Conservation (phyloP, 805 yeast genomes). For the Metschnikowia dekortorum region DNA sequence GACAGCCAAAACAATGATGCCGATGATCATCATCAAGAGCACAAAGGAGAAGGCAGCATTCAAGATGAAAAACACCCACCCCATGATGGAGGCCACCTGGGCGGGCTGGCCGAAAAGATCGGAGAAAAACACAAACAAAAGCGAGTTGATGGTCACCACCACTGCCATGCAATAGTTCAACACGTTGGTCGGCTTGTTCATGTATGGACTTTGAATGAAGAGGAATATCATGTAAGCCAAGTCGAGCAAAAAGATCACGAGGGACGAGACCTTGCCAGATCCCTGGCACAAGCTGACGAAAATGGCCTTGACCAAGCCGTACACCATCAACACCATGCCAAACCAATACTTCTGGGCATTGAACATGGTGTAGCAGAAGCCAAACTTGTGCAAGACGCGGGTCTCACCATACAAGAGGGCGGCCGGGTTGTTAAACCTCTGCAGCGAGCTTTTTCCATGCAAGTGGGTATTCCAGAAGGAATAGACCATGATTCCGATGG, state of each 20-base stretch:
- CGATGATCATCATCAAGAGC: conserved; percentile 64
- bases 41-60: conserved; percentile 86
- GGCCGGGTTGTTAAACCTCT: conserved; percentile 72
- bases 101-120: conserved; percentile 78
- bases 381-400: conserved; percentile 68
- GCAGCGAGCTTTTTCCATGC: conserved; percentile 61
- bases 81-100: conserved; percentile 81
- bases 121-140: conserved; percentile 81
- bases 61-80: conserved; percentile 81
- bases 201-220: conserved; percentile 65
- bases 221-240: conserved; percentile 61
- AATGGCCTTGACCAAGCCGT: conserved; percentile 61
- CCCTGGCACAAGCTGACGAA: conserved; percentile 77
- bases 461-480: conserved; percentile 58
- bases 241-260: conserved; percentile 74
- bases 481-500: conserved; percentile 59
- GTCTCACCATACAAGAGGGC: conserved; percentile 81
- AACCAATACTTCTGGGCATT: conserved; percentile 80
- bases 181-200: conserved; percentile 79
- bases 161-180: conserved; percentile 68
- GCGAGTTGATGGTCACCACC: conserved; percentile 73
- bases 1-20: conserved; percentile 57
- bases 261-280: conserved; percentile 76
- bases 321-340: conserved; percentile 59
- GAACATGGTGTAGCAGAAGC: conserved; percentile 87